A percentile compares a stretch with the other conserved stretches of the same genome.
phyloP scores from a whole-genome alignment of 2,329 filamentous ascomycete species.

The Rhexocercosporidium sp. region DNA sequence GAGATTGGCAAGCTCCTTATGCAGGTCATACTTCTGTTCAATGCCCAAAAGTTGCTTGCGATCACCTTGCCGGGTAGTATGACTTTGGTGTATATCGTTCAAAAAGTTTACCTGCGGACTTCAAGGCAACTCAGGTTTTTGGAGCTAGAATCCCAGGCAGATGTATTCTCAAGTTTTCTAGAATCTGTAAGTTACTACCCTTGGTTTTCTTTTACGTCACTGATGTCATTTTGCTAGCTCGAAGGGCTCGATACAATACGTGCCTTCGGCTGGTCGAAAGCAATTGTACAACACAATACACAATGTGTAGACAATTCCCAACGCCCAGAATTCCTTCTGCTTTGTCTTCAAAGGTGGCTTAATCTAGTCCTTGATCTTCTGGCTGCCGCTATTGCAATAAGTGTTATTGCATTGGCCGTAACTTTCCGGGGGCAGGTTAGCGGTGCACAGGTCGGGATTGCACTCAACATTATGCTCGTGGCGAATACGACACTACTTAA shows the following conservation, averaged over 20 bases:
- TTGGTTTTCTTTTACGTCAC: not conserved
- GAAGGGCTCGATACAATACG: slow-evolving; percentile 50
- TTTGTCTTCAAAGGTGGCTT: slow-evolving; percentile 62
- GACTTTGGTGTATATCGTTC: slow-evolving; percentile 33
- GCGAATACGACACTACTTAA: slow-evolving; percentile 31
- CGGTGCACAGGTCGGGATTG: slow-evolving; percentile 34
- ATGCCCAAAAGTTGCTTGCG: slow-evolving; percentile 52
- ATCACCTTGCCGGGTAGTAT: slow-evolving; percentile 49
- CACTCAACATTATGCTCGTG: slow-evolving; percentile 35
- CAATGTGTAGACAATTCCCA: slow-evolving; percentile 57
- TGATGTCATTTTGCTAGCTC: slow-evolving; percentile 32
- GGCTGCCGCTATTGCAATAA: slow-evolving; percentile 18
- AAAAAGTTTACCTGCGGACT: slow-evolving; percentile 52
- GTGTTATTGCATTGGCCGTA: slow-evolving; percentile 32
- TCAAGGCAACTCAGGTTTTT: slow-evolving; percentile 53
- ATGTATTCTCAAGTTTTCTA: slow-evolving; percentile 50
- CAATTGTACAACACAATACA: slow-evolving; percentile 51
- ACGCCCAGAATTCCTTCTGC: slow-evolving; percentile 59
- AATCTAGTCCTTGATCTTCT: slow-evolving; percentile 48
- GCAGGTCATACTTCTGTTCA: slow-evolving; percentile 54
- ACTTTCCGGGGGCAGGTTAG: slow-evolving; percentile 21
- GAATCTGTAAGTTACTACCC: slow-evolving; percentile 45
- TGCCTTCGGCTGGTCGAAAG: slow-evolving; percentile 47
- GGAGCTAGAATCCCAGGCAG: slow-evolving; percentile 49
- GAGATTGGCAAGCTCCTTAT: slow-evolving; percentile 44